A percentile compares a stretch with the other conserved stretches of the same genome.
Conservation (phyloP, 2,329 filamentous ascomycete species). For the Drechslerella dactyloides region DNA sequence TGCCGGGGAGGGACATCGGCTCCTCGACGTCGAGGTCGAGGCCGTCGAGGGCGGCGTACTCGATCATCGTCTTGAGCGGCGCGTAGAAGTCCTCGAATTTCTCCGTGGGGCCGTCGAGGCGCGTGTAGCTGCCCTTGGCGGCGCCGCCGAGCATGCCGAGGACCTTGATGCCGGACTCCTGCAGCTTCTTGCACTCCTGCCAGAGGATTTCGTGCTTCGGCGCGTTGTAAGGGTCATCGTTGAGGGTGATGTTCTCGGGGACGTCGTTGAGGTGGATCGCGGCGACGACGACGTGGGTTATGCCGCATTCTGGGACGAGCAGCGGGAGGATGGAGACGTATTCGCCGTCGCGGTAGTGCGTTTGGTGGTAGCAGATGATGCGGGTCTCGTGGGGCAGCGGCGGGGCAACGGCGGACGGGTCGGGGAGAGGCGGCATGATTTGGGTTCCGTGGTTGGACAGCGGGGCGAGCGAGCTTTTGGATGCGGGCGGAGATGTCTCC, state of each 20-base stretch:
- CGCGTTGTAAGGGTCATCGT: slow-evolving; percentile 75
- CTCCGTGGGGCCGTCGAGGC: slow-evolving; percentile 65
- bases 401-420: slow-evolving; percentile 51
- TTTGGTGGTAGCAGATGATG: slow-evolving; percentile 70
- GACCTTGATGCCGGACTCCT: slow-evolving; percentile 76
- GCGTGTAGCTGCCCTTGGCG: slow-evolving; percentile 73
- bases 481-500: neutral
- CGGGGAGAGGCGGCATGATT: slow-evolving; percentile 42
- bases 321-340: slow-evolving; percentile 70
- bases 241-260: slow-evolving; percentile 74
- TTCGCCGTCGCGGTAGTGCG: slow-evolving; percentile 65
- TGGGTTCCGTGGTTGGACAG: slow-evolving; percentile 2
- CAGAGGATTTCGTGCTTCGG: slow-evolving; percentile 74
- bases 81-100: slow-evolving; percentile 76
- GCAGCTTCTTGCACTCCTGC: slow-evolving; percentile 75
- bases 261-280: slow-evolving; percentile 80
- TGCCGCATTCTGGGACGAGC: slow-evolving; percentile 65
- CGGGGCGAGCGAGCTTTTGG: slow-evolving; percentile 5
- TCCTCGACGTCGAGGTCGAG: slow-evolving; percentile 84
- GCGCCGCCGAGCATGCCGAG: slow-evolving; percentile 88
- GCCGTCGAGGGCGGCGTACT: slow-evolving; percentile 69
- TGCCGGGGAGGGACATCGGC: slow-evolving; percentile 69
- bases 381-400: slow-evolving; percentile 52
- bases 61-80: slow-evolving; percentile 71
- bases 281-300: slow-evolving; percentile 84